A percentile compares a stretch with the other conserved stretches of the same genome.
These are phyloP conservation scores for Stephania yunnanensis DNA, from an alignment of 164 flowering plant genomes.

Conservation along the genomic window DNA sequence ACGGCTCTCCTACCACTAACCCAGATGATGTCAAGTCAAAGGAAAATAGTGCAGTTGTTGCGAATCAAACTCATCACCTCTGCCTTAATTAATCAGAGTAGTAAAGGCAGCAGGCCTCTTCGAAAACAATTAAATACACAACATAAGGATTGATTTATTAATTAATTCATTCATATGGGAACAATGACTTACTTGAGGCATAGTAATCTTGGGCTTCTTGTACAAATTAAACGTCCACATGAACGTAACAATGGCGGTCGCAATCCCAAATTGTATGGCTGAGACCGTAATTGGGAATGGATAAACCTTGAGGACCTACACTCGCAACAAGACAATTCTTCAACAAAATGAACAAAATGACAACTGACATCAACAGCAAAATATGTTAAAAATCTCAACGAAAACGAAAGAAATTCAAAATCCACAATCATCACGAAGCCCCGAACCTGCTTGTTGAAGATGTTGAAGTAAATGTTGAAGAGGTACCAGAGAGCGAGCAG, in stretches of 20 bases:
- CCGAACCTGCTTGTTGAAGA: constrained; percentile 65
- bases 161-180: not conserved
- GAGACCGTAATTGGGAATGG: constrained; percentile 62
- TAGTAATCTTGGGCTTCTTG: constrained; percentile 54
- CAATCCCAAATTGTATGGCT: constrained; percentile 51
- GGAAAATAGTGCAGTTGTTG: too few species aligned
- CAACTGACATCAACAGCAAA: not conserved
- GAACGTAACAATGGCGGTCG: constrained; percentile 41
- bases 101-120: too few species aligned
- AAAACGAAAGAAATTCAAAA: not conserved
- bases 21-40: too few species aligned
- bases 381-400: too few species aligned
- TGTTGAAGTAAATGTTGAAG: constrained; percentile 69
- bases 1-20: too few species aligned
- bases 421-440: too few species aligned
- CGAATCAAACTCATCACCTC: too few species aligned
- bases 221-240: constrained; percentile 72
- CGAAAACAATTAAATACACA: too few species aligned
- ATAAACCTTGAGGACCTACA: constrained; percentile 64
- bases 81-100: too few species aligned
- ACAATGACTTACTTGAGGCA: constrained; percentile 46
- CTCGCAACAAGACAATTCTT: not conserved
- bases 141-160: too few species aligned
- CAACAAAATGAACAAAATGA: not conserved
- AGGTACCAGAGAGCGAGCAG: constrained; percentile 56